Evolutionary conservation across 2,329 filamentous ascomycete species (phyloP), one percentile per base, ranked within the genome.

Genomic region (Hypoxylon sp.): DNA sequence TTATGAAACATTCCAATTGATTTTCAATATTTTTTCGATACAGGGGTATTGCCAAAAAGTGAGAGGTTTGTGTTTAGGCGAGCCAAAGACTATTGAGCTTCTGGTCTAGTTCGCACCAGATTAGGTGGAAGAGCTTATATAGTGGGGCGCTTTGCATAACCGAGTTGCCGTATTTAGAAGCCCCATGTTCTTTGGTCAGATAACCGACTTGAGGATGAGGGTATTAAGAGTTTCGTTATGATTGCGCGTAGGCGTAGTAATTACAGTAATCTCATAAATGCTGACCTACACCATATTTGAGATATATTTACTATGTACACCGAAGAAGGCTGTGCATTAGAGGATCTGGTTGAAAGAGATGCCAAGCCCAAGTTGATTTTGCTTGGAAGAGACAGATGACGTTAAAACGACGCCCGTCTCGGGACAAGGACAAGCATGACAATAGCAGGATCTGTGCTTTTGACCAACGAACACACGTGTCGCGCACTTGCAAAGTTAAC

Each of bases 321-420:
- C 7, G 27, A 11, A 27, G 37, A 47, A 17, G 46, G 55, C 51
- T 58, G 40, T 51, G 55, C 47, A 43, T 15, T 15, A 43, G 23
- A 38, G 51, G 44, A 48, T 51, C 23, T 30, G 9, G n/a, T 30
- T 21, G 32, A 38, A 31, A 25, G 36, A 30, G n/a, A 43, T 49
- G 45, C 47, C 45, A 49, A 56, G 48, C 26, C 26, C 45, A 49
- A 56, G 48, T 23, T 29, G 3, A 31, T 34, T 30, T 25, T 49
- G 52, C 49, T 52, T 55, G 50, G 43, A 55, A 46, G 46, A n/a
- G 20, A 35, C 29, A 36, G 45, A 50, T 30, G 20, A 12, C 43
- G 30, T 44, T 56, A 60, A 64, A 64, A 62, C 62, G 38, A 55
- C 46, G 41, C 48, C 46, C 37, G 62, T 64, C 62, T 63, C 62